Evolutionary conservation across 2,329 filamentous ascomycete genomes (phyloP), one percentile per base, ranked within the genome.

Genomic region (Penicillium oxalicum): DNA sequence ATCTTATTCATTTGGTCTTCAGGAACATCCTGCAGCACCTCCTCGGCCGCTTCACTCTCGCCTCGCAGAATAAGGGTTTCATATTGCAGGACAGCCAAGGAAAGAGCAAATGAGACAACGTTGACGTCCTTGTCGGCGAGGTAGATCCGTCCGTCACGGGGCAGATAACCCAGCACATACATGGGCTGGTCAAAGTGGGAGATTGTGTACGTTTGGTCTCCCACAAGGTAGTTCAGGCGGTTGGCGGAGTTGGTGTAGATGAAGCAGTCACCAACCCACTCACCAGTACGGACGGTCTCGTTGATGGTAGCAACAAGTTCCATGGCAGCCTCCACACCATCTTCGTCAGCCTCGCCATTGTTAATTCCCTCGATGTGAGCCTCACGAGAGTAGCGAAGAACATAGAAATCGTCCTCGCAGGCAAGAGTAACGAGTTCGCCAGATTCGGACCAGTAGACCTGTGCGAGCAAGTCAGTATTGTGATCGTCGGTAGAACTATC

Each of bases 201-300:
- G 57, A 98, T 87, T 3, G 91, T 96, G 77, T 97, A 96, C 11
- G 90, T 95, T 74, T 97, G 91, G 72, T 97, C 93, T 57, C 93
- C 93, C 11, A 98, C 91, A 24, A 98, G 82, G 74, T 97, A 97
- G 77, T 97, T 97, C 51, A 98, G 78, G 53, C 93, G 87, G 77
- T 97, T 96, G 8, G 91, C 95, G 69, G 81, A 87, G 77, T 95
- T 97, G 47, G 93, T 96, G 79, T 97, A 98, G 68, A 97, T 91
- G 78, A 98, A 95, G 75, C 91, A 95, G 74, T 98, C 93, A 54
- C 93, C 93, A 49, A 98, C 88, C 93, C 93, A 98, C 74, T 95
- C 88, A 60, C 91, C 93, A 18, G 91, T 96, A 56, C 88, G 87
- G 44, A 97, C 90, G 55, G 80, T 88, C 73, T 97, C 93, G 65